Evolutionary conservation across 2,329 filamentous ascomycete genomes (phyloP), one percentile per base, ranked within the genome.

Genomic region (Blastomyces silverae): DNA sequence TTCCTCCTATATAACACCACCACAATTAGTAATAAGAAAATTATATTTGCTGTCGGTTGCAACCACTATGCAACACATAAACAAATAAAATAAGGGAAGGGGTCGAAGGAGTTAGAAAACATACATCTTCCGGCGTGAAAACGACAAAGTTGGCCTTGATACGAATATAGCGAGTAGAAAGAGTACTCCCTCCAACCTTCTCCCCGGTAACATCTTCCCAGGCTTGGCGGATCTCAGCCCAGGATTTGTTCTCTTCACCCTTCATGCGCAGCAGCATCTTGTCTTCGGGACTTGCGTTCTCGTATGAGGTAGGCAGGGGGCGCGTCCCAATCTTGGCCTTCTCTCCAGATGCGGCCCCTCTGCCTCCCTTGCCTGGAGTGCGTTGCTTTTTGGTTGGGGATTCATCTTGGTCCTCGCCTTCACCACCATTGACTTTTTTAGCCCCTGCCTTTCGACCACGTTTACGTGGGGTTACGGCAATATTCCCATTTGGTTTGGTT

Each of bases 81-180:
- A 2, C 25, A 53, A 6, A 15, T 34, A 56, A 3, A 52, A 52
- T 52, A 15, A 56, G 1, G 53, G 20, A 56, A 37, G 53, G 55
- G 6, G 3, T 15, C 28, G 5, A 31, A 17, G 2, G 44, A 3
- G 55, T 56, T 56, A 28, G 8, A 64, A 22, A 5, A 71, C 72
- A 65, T 71, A 75, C 74, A 70, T 79, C 75, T 46, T 76, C 75
- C 22, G 71, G 68, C 25, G 67, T 70, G 64, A 79, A 72, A 20
- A 71, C 68, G 13, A 71, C 71, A 66, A 80, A 77, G 63, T 79
- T 78, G 17, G 72, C 73, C 65, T 77, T 78, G 63, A 79, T 72
- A 20, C 73, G 70, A 11, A 66, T 68, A 64, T 79, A 79, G 11
- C 79, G 73, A 63, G 76, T 76, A 6, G 74, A 73, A 20, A 80